phyloP scores from a whole-genome alignment of 352 stramenopile genomes.

The Phytopythium helicoides region DNA sequence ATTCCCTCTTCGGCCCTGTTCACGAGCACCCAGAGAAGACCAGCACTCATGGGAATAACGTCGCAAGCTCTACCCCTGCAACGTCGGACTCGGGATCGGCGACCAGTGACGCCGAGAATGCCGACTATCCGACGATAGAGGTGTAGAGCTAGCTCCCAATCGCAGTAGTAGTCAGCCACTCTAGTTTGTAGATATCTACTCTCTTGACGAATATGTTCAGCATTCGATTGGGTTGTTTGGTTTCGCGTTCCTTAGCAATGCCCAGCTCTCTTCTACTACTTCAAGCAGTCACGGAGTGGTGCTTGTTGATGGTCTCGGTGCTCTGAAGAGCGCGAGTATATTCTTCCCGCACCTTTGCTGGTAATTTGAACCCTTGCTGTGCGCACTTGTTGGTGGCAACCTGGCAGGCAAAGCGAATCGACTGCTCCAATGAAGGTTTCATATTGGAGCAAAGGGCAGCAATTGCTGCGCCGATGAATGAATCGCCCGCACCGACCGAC shows the following conservation, averaged over 20 bases:
- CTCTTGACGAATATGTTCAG: no score
- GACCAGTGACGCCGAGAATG: slow-evolving; percentile 3
- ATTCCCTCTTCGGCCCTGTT: no score
- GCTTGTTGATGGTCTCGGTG: neutral
- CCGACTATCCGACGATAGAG: neutral
- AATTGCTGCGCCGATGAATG: slow-evolving; percentile 67
- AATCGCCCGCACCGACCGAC: slow-evolving; percentile 71
- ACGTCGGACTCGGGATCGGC: neutral
- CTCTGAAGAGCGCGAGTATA: slow-evolving; percentile 15
- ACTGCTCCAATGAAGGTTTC: slow-evolving; percentile 17
- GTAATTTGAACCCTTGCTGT: slow-evolving; percentile 50
- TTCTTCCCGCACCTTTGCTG: slow-evolving; percentile 9
- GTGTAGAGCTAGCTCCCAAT: neutral
- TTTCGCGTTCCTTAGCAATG: no score
- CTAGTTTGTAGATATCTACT: no score
- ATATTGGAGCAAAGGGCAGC: slow-evolving; percentile 31
- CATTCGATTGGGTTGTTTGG: no score
- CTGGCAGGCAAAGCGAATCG: slow-evolving; percentile 43
- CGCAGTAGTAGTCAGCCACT: no score
- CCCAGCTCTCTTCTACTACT: no score
- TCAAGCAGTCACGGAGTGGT: neutral
- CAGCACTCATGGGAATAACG: neutral
- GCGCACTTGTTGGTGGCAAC: slow-evolving; percentile 61
- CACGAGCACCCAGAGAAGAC: no score
- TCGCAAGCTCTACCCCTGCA: neutral